Base-by-base conservation (phyloP, 768 basidiomycete genomes). In the Dentipellis fragilis region DNA sequence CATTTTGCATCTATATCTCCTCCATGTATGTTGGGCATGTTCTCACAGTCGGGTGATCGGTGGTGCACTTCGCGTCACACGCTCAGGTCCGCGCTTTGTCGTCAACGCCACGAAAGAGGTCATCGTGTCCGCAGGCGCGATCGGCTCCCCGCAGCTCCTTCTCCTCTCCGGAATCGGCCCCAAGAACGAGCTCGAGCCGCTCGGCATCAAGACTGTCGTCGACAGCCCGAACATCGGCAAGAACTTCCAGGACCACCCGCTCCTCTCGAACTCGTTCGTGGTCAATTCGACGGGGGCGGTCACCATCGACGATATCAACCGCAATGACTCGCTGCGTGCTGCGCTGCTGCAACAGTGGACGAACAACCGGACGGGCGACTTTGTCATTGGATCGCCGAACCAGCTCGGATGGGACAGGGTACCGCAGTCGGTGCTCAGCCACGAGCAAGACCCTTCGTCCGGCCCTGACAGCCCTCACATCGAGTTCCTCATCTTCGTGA, bases 401-500 rank as follows among this genome's bases (percentile, higher is more conserved):
- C 58, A 56, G 39, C 49, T 54, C n/a, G 48, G 36, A 45, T 55
- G 54, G 49, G 17, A 34, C 49, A 45, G 51, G 5, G 38, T 52
- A 37, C 46, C 50, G 16, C 9, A 14, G 36, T 36, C 50, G 45
- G 48, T 52, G 17, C 34, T 45, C 14, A 47, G 52, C 14, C 49
- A 36, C 53, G 19, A 29, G 40, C 36, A n/a, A 11, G 49, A 56
- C 23, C 45, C 55, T 23, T 49, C 49, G 21, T 29, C 53, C 19
- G 46, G 56, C 11, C 49, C 54, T 17, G 46, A 35, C 14, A 48
- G 45, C 17, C 45, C 45, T 3, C 54, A 55, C 54, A 50, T 48
- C 49, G 54, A 55, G 19, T 35, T 55, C 4, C 49, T 55, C 48
- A 48, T 55, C 38, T 55, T 19, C 19, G 54, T 54, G n/a, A n/a